Base-by-base conservation (phyloP, 2,329 filamentous ascomycete genomes). In the Cladosporium sp. region DNA sequence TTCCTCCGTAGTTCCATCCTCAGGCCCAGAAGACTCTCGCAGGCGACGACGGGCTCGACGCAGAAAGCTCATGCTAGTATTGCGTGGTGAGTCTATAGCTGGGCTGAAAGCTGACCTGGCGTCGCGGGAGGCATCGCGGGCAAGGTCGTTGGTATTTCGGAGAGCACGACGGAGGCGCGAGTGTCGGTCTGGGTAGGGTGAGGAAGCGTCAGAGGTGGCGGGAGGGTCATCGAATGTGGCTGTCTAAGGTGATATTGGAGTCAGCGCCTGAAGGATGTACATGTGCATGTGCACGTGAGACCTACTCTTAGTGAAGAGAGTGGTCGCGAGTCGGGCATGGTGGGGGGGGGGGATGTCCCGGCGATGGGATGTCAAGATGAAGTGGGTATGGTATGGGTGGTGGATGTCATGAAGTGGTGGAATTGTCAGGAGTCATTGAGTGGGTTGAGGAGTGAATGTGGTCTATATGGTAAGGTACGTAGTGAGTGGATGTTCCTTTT, bases 201-300 rank as follows among this genome's bases (percentile, higher is more conserved):
- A 62, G 29, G 55, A 60, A 16, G 59, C 43, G 50, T 58, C 56
- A 15, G 61, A 52, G n/a, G 63, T 66, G 36, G 72, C 72, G 38
- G 71, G 69, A 18, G 73, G 72, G 47, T 68, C 68, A 60, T 75
- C 73, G 60, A 50, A 50, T 12, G 22, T 27, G 22, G 22, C 22
- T 9, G 22, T 27, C 22, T 38, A 15, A 8, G n/a, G 15, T 8
- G 35, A 38, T 19, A n/a, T 38, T 15, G n/a, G 15, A 3, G 35
- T 38, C 22, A 27, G 22, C 22, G 9, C 22, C 5, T 9, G 22
- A 4, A 9, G 22, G 22, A 9, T 5, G 22, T 27, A 27, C 22
- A 9, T 4, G 22, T 27, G 22, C 22, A 27, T 27, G 22, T 9
- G 22, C 22, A 27, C 9, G 22, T 27, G 9, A 27, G 4, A 53